Conservation (phyloP, 1,139 yeast genomes). For the Candida labiduridarum region DNA sequence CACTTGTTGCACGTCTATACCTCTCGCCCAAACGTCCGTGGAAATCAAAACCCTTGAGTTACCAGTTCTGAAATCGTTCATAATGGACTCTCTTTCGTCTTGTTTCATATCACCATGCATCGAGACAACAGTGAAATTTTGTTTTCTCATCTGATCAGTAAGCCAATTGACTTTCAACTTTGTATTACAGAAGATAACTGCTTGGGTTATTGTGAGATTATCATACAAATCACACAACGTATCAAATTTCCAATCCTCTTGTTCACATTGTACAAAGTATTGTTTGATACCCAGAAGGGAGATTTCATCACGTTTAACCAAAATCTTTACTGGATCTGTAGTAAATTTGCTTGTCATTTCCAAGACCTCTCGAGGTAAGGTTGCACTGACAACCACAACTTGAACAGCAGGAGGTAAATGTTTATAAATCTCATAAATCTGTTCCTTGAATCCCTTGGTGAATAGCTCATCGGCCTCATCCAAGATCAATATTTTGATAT, state of each 20-base stretch:
- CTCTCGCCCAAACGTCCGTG: slow-evolving; percentile 98
- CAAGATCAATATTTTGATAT: slow-evolving; percentile 77
- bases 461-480: slow-evolving; percentile 96
- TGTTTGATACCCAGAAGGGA: slow-evolving; percentile 90
- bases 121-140: slow-evolving; percentile 86
- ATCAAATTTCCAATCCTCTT: slow-evolving; percentile 95
- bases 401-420: slow-evolving; percentile 80
- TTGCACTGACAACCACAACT: slow-evolving; percentile 94
- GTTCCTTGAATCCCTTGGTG: slow-evolving; percentile 90
- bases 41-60: slow-evolving; percentile 84
- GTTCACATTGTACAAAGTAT: slow-evolving; percentile 80
- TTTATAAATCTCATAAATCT: slow-evolving; percentile 85
- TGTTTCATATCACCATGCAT: slow-evolving; percentile 99
- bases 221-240: slow-evolving; percentile 92
- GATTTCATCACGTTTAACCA: slow-evolving; percentile 88
- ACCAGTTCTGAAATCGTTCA: slow-evolving; percentile 83
- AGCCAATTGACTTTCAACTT: slow-evolving; percentile 92
- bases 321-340: slow-evolving; percentile 86
- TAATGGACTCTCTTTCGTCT: slow-evolving; percentile 83
- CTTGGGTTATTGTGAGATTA: slow-evolving; percentile 92
- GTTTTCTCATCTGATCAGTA: slow-evolving; percentile 70
- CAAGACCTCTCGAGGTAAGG: slow-evolving; percentile 81
- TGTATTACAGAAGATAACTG: slow-evolving; percentile 94
- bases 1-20: slow-evolving; percentile 97
- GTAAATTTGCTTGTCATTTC: slow-evolving; percentile 87